A percentile compares a stretch with the other conserved stretches of the same genome.
Evolutionary conservation across 1,284 basidiomycete species (phyloP).

Genomic region (Trichosporon coremiiforme): DNA sequence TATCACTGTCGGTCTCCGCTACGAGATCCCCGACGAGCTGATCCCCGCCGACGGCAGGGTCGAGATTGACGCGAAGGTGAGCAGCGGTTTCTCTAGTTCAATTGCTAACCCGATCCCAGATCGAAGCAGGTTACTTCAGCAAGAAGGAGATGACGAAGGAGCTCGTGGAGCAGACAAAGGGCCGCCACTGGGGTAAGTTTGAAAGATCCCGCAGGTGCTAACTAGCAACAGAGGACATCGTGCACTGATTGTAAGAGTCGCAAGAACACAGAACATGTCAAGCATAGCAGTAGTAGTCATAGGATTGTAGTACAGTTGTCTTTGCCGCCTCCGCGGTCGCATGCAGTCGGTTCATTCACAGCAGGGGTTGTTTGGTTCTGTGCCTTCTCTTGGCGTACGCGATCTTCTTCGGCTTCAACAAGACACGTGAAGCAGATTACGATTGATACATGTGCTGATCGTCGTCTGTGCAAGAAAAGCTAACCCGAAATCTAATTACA

Average conservation of each 20-base stretch:
- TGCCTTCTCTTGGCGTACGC: no score
- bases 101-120: slow-evolving; percentile 54
- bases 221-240: slow-evolving; percentile 39
- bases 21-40: slow-evolving; percentile 82
- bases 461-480: no score
- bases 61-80: slow-evolving; percentile 82
- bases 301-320: not conserved
- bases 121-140: slow-evolving; percentile 87
- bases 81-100: not conserved
- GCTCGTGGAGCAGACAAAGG: slow-evolving; percentile 80
- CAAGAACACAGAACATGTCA: not conserved
- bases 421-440: no score
- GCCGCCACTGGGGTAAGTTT: slow-evolving; percentile 73
- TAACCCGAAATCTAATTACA: not conserved
- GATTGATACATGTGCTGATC: not conserved
- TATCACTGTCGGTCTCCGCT: slow-evolving; percentile 77
- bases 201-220: not conserved
- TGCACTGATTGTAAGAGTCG: slow-evolving; percentile 28
- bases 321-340: not conserved
- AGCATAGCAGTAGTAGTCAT: not conserved
- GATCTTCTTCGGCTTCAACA: no score
- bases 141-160: slow-evolving; percentile 71
- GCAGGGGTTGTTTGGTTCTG: no score
- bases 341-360: not conserved
- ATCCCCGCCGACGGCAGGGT: slow-evolving; percentile 89